Evolutionary conservation across 2,329 filamentous ascomycete species (phyloP).

Genomic region (Apiospora rasikravindrae): DNA sequence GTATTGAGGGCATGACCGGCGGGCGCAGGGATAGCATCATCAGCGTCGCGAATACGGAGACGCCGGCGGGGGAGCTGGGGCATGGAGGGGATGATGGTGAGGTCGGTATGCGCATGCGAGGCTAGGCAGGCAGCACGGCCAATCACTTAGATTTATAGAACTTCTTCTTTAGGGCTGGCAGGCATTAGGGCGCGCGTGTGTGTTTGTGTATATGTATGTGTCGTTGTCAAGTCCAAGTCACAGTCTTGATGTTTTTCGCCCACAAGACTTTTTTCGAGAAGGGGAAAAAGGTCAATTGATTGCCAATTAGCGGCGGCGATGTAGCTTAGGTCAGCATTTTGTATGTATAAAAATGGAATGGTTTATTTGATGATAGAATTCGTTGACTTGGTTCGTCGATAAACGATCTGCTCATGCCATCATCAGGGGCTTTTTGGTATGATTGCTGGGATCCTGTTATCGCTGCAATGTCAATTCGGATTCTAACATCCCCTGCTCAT

Average conservation of each 20-base stretch:
- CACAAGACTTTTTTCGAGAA: not conserved
- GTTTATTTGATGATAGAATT: not conserved
- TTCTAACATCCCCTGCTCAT: not conserved
- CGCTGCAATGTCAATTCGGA: not conserved
- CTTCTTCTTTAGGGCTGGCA: not conserved
- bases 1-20: slow-evolving; percentile 56
- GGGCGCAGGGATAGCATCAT: slow-evolving; percentile 48
- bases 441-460: not conserved
- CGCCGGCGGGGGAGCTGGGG: not conserved
- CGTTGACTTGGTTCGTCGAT: not conserved
- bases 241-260: not conserved
- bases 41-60: slow-evolving; percentile 35
- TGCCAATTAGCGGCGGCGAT: not conserved
- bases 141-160: slow-evolving; percentile 4
- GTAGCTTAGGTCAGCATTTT: not conserved
- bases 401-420: not conserved
- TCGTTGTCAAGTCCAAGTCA: not conserved
- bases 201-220: not conserved
- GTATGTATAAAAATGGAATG: not conserved
- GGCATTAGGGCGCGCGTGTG: not conserved
- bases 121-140: not conserved
- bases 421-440: not conserved
- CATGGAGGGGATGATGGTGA: slow-evolving; percentile 25
- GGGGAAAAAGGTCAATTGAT: not conserved
- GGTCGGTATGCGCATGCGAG: slow-evolving; percentile 23